These are phyloP conservation scores for Podila epicladia DNA, from an alignment of 192 early-diverging fungal species.

Conservation along the genomic window DNA sequence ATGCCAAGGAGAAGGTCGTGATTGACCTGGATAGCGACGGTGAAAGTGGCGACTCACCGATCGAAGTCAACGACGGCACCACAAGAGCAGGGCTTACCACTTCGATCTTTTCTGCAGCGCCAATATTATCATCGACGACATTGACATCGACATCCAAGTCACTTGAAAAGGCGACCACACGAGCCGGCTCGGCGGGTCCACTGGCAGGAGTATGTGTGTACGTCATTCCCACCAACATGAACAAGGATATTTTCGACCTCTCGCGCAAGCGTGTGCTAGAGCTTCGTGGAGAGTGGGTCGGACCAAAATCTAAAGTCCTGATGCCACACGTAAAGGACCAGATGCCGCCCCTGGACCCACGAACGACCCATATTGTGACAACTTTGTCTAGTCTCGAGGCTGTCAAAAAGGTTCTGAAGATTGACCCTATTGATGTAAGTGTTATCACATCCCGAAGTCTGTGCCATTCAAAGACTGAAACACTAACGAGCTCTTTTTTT, in stretches of 20 bases:
- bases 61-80: background rate
- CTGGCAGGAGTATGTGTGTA: slow-evolving; percentile 15
- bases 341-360: slow-evolving; percentile 13
- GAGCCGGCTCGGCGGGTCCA: background rate
- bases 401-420: slow-evolving; percentile 12
- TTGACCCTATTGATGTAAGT: slow-evolving; percentile 15
- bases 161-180: background rate
- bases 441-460: too few species aligned
- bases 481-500: background rate
- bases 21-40: background rate
- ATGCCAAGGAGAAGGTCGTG: background rate
- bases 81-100: background rate
- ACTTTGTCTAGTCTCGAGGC: slow-evolving; percentile 12
- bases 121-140: background rate
- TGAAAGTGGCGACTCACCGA: background rate
- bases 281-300: slow-evolving; percentile 24
- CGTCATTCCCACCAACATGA: slow-evolving; percentile 29
- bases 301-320: slow-evolving; percentile 23
- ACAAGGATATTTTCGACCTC: slow-evolving; percentile 10
- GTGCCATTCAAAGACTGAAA: background rate
- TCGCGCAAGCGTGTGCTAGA: slow-evolving; percentile 15
- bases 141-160: background rate
- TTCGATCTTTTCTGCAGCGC: background rate
- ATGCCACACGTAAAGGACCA: slow-evolving; percentile 1
- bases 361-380: slow-evolving; percentile 42